These are phyloP conservation scores for Rhizopogon sp. DNA, from an alignment of 768 basidiomycete species.

Conservation along the genomic window DNA sequence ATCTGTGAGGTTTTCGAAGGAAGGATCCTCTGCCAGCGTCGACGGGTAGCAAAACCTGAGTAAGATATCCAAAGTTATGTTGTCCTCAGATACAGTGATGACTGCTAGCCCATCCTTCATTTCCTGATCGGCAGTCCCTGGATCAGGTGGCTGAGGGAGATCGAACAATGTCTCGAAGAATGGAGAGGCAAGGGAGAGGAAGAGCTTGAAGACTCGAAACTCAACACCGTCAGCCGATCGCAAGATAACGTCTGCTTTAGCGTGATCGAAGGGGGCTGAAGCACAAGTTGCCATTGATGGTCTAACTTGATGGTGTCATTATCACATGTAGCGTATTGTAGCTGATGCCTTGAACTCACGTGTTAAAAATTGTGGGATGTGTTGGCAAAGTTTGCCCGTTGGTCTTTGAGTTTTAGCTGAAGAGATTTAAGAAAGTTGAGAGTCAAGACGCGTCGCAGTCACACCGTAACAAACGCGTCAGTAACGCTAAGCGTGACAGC, in stretches of 20 bases:
- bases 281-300: background rate
- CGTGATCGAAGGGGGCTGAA: slow-evolving; percentile 2
- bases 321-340: background rate
- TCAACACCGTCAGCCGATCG: slow-evolving; percentile 19
- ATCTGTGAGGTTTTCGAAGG: slow-evolving; percentile 13
- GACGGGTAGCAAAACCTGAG: slow-evolving; percentile 23
- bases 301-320: background rate
- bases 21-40: slow-evolving; percentile 14
- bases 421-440: too few relatives aligned
- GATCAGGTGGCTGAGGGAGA: slow-evolving; percentile 14
- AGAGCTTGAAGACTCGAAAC: slow-evolving; percentile 20
- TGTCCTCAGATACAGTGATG: slow-evolving; percentile 15
- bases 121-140: background rate
- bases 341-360: background rate
- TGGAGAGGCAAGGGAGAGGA: slow-evolving; percentile 23
- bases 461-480: background rate
- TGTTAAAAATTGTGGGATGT: background rate
- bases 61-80: slow-evolving; percentile 9
- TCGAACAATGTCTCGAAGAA: slow-evolving; percentile 25
- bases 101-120: slow-evolving; percentile 3
- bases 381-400: background rate
- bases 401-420: too few relatives aligned
- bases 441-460: too few relatives aligned
- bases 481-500: background rate
- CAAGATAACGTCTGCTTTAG: slow-evolving; percentile 10